Base-by-base conservation (phyloP, 768 basidiomycete genomes). In the Pleurotus ostreatus region DNA sequence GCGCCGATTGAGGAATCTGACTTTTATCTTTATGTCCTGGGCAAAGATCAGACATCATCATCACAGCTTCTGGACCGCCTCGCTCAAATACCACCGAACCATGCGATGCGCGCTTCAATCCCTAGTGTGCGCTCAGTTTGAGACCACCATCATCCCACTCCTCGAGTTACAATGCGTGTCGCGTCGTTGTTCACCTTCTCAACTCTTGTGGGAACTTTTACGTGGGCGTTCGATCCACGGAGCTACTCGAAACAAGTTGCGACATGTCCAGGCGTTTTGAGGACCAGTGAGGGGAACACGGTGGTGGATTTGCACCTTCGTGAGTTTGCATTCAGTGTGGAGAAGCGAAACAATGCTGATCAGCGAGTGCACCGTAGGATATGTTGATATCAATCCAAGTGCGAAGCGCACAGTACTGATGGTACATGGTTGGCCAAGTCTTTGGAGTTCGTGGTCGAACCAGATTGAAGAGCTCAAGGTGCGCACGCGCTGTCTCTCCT, bases 381-480 rank as follows among this genome's bases (percentile, higher is more conserved):
- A 89, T 63, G 78, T 83, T 20, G 78, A 89, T 40, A 63, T 89
- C 57, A 88, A 89, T 59, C 75, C 83, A 8, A 59, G 56, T 0
- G 80, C 80, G 2, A 66, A 77, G 23, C 73, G 68, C 12, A 80
- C 83, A 0, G 68, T 90, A 2, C 47, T 91, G 26, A 77, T 91
- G 76, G 82, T 90, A 0, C 89, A 91, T 61, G 89, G 89, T 3
- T 91, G 89, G 89, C 89, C 89, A 0, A 78, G 83, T 60, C 66
- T 89, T 3, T 91, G 89, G 89, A 85, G 82, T 54, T 80, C 78
- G 16, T 91, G 88, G 89, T 77, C 83, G 37, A 78, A 78, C 30
- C 89, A 91, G 64, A 88, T 91, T 15, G 70, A 81, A 49, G 78
- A 81, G 58, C 85, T 90, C 66, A 67, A 84, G 71, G 88, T 80